phyloP scores from a whole-genome alignment of 352 stramenopile genomes.

The Globisporangium sylvaticum region DNA sequence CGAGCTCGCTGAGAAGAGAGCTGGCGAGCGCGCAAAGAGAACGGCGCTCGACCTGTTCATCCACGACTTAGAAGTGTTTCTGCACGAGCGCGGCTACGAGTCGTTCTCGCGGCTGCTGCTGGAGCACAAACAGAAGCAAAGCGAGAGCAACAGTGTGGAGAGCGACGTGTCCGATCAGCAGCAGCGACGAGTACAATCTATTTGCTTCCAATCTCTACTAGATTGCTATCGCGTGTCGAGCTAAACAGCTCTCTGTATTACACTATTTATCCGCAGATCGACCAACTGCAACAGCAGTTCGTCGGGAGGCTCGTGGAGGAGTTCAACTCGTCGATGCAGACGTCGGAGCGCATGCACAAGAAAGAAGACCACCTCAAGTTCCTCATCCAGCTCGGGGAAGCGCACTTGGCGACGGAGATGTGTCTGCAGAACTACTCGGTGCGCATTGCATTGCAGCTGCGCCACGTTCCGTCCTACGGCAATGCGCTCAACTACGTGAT shows the following conservation, averaged over 20 bases:
- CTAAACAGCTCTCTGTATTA: neutral
- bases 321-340: constrained; percentile 75
- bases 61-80: constrained; percentile 58
- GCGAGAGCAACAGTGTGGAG: constrained; percentile 32
- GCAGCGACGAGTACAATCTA: constrained; percentile 33
- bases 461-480: constrained; percentile 66
- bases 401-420: constrained; percentile 68
- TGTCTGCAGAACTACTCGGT: constrained; percentile 82
- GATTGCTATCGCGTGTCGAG: neutral
- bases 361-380: constrained; percentile 76
- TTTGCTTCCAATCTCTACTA: neutral
- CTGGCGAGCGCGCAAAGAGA: constrained; percentile 42
- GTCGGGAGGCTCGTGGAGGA: constrained; percentile 60
- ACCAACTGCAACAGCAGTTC: constrained; percentile 53
- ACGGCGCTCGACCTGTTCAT: constrained; percentile 57
- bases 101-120: constrained; percentile 52
- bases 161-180: constrained; percentile 36
- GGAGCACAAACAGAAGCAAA: constrained; percentile 34
- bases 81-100: constrained; percentile 64
- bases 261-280: constrained; percentile 42
- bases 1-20: constrained; percentile 45
- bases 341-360: constrained; percentile 78
- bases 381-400: constrained; percentile 68
- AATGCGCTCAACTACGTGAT: constrained; percentile 81
- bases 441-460: constrained; percentile 69